phyloP scores from a whole-genome alignment of 75 land plant species.

The Pinus taeda region DNA sequence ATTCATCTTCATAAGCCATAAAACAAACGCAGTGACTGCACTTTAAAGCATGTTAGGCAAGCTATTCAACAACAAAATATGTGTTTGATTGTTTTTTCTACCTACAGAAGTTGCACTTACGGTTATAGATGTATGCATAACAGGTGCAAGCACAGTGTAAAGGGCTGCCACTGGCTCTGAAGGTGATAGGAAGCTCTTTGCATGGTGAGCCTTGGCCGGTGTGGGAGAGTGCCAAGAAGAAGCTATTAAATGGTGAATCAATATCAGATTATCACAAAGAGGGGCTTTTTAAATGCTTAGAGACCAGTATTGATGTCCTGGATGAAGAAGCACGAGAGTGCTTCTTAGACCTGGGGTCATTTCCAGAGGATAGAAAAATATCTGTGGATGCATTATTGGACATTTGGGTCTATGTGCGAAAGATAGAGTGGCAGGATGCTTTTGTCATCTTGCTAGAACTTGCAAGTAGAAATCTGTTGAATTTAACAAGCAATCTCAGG shows the following conservation, averaged over 20 bases:
- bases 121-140: background rate
- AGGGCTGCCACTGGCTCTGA: conserved; percentile 65
- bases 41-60: background rate
- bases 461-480: conserved; percentile 48
- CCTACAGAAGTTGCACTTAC: background rate
- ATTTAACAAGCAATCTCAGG: conserved; percentile 13
- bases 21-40: too few species aligned
- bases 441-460: conserved; percentile 53
- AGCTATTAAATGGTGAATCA: conserved; percentile 31
- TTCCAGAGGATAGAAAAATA: conserved; percentile 60
- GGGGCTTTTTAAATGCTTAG: conserved; percentile 42
- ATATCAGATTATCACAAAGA: conserved; percentile 51
- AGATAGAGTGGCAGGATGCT: conserved; percentile 49
- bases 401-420: conserved; percentile 56
- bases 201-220: conserved; percentile 23
- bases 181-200: conserved; percentile 63
- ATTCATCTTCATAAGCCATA: too few species aligned
- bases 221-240: conserved; percentile 48
- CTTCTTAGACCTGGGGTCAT: conserved; percentile 56
- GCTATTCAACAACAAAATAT: background rate
- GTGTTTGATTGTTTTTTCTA: background rate
- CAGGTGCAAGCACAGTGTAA: conserved; percentile 52
- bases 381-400: conserved; percentile 51
- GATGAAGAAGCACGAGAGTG: conserved; percentile 39
- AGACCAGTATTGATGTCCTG: conserved; percentile 33